Base-by-base conservation (phyloP, 805 yeast genomes). In the Tetrapisispora nanseiensis region DNA sequence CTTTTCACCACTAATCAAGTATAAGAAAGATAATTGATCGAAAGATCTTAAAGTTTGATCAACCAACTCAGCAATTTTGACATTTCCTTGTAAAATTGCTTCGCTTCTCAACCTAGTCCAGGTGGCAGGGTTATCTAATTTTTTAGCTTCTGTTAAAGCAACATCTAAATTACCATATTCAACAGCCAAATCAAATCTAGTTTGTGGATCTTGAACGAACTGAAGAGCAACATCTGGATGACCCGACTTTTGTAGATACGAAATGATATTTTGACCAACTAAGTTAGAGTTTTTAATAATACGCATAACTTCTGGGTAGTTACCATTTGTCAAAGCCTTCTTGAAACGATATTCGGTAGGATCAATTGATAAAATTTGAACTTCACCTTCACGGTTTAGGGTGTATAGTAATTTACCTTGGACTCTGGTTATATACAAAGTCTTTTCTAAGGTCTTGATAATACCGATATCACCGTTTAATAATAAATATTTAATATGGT, bases 291-390 rank as follows among this genome's bases (percentile, higher is more conserved):
- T 78, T 57, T 78, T 80, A 63, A 92, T 92, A 51, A 92, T 78
- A 51, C 95, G 76, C 51, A 89, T 72, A 16, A 92, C 97, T 66
- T 92, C 98, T 51, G 77, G 78, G 68, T 86, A 90, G 63, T 92
- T 86, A 61, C 81, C 82, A 68, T 82, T 86, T 33, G 90, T 82
- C 51, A 92, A 70, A 8, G 98, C 95, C 58, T 80, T 82, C 71
- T 92, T 92, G 75, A 92, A 92, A 56, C 97, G 76, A 69, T 85
- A 92, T 68, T 92, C 99, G 27, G 97, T 90, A 32, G 97, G 96
- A 61, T 92, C 98, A 52, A 94, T 86, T 24, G 70, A 61, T 42
- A 87, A 62, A 34, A 76, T 74, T 59, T 86, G 89, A 42, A 86
- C 89, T 55, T 79, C 80, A 45, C 97, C 97, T 18, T 72, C 75